A percentile compares a stretch with the other conserved stretches of the same genome.
Evolutionary conservation across 2,329 filamentous ascomycete species (phyloP).

Genomic region (Alternaria sp.): DNA sequence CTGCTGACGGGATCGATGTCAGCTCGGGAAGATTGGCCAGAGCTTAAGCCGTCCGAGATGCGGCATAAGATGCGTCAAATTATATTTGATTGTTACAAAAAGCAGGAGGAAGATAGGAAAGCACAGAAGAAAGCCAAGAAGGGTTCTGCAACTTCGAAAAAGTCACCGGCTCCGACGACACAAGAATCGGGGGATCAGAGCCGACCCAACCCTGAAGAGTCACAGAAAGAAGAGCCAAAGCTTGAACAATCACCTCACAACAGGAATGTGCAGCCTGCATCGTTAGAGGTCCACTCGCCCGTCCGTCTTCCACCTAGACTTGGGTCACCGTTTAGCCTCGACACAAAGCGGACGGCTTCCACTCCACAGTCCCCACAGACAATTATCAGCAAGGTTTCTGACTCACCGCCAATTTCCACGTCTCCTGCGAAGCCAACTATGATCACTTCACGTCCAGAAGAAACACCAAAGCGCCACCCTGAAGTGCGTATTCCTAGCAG

Average conservation of each 20-base stretch:
- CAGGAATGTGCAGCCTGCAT: background rate
- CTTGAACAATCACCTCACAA: background rate
- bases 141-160: background rate
- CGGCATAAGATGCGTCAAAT: constrained; percentile 72
- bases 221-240: background rate
- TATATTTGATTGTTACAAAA: constrained; percentile 71
- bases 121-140: constrained; percentile 28
- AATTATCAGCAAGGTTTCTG: constrained; percentile 1
- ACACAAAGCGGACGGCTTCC: background rate
- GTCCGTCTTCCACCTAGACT: constrained; percentile 12
- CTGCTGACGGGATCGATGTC: constrained; percentile 73
- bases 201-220: background rate
- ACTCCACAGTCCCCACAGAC: background rate
- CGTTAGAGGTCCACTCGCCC: background rate
- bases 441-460: background rate
- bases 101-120: constrained; percentile 23
- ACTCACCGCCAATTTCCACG: constrained; percentile 2
- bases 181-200: background rate
- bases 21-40: constrained; percentile 63
- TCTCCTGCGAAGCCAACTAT: constrained; percentile 1
- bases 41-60: constrained; percentile 64
- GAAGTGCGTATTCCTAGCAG: constrained; percentile 19
- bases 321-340: constrained; percentile 20
- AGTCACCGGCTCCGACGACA: background rate
- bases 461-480: constrained; percentile 8